These are phyloP conservation scores for Ganoderma boninense DNA, from an alignment of 1,284 basidiomycete species.

Conservation along the genomic window DNA sequence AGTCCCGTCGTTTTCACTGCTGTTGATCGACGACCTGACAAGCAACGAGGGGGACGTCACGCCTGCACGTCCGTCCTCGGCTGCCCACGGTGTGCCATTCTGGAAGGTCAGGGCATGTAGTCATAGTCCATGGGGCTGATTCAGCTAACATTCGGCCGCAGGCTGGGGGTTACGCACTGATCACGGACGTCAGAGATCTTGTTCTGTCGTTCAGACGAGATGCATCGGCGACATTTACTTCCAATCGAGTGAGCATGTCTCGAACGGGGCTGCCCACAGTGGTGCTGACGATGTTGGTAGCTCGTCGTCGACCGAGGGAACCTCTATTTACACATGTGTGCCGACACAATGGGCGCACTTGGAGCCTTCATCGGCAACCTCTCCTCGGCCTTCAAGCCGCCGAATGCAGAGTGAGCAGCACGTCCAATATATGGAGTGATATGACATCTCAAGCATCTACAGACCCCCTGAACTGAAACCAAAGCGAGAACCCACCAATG, in stretches of 20 bases:
- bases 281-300: not conserved
- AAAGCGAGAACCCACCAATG: conserved; percentile 44
- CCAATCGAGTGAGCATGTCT: conserved; percentile 49
- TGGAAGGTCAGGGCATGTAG: conserved; percentile 71
- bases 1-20: conserved; percentile 54
- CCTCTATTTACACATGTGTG: conserved; percentile 69
- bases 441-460: not conserved
- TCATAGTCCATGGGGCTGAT: conserved; percentile 5
- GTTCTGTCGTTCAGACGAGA: conserved; percentile 51
- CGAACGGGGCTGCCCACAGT: not conserved
- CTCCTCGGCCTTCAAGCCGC: conserved; percentile 48
- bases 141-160: conserved; percentile 37
- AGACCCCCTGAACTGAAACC: conserved; percentile 34
- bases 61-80: conserved; percentile 7
- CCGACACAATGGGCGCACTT: conserved; percentile 69
- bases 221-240: conserved; percentile 40
- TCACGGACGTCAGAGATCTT: conserved; percentile 66
- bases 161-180: conserved; percentile 70
- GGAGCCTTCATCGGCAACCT: conserved; percentile 60
- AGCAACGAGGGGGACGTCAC: conserved; percentile 40
- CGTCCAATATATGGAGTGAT: not conserved
- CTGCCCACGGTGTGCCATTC: conserved; percentile 49
- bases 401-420: conserved; percentile 49
- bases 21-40: conserved; percentile 71
- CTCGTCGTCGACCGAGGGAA: conserved; percentile 51